These are phyloP conservation scores for Uromyces viciae-fabae DNA, from an alignment of 1,284 basidiomycete genomes.

Conservation along the genomic window DNA sequence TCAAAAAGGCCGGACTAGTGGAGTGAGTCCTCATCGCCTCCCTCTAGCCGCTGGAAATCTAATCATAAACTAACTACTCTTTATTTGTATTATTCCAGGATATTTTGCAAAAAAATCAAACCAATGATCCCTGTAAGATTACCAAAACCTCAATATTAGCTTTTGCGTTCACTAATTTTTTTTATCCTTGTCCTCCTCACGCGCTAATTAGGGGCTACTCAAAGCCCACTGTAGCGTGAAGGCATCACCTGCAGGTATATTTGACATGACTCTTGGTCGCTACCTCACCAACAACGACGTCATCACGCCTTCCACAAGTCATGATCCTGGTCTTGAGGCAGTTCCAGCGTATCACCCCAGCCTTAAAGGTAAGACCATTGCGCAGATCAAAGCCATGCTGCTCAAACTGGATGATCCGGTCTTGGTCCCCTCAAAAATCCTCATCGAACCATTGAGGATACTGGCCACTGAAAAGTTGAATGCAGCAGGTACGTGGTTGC, in stretches of 20 bases:
- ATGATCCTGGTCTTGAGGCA: neutral
- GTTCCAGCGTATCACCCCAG: neutral
- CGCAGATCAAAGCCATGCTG: neutral
- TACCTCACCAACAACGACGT: neutral
- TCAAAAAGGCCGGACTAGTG: neutral
- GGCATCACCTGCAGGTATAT: neutral
- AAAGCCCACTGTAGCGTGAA: neutral
- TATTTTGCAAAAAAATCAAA: neutral
- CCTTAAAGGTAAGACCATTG: neutral
- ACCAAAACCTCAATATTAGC: neutral
- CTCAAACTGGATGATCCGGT: neutral
- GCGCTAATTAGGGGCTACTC: neutral
- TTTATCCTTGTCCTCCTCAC: neutral
- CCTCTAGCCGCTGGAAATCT: neutral
- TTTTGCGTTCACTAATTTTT: neutral
- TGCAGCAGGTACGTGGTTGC: neutral
- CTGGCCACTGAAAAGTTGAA: neutral
- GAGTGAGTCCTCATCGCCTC: neutral
- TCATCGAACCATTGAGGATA: neutral
- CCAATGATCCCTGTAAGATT: neutral
- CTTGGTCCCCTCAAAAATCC: neutral
- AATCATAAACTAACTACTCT: neutral
- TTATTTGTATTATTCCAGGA: neutral
- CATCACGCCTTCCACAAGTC: neutral
- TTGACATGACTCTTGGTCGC: neutral